Conservation (phyloP, 768 basidiomycete species). For the Leccinum olivaceopallidum region DNA sequence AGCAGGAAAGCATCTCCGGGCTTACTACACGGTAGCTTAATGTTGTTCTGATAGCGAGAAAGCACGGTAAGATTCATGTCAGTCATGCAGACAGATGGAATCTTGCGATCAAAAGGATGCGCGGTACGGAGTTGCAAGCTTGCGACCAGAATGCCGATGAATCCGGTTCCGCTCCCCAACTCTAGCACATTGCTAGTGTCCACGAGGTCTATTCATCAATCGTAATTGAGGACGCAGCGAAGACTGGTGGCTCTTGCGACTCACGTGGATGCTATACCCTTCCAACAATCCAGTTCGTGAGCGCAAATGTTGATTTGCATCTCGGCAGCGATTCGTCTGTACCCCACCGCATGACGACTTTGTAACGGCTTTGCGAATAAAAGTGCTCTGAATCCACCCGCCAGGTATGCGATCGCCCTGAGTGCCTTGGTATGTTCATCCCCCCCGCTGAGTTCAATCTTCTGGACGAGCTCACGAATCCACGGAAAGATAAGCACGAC, state of each 20-base stretch:
- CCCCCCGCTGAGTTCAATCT: neutral
- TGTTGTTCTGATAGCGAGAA: constrained; percentile 56
- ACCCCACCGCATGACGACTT: neutral
- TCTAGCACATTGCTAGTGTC: constrained; percentile 56
- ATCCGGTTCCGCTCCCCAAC: constrained; percentile 76
- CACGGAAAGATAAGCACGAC: constrained; percentile 14
- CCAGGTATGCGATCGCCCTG: constrained; percentile 7
- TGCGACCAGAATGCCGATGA: constrained; percentile 64
- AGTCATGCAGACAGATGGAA: constrained; percentile 49
- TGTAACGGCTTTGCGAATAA: constrained; percentile 10
- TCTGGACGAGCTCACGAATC: constrained; percentile 7
- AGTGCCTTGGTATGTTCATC: neutral
- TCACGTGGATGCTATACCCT: constrained; percentile 49
- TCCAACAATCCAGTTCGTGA: neutral
- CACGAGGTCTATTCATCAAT: constrained; percentile 8
- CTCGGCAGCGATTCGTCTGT: constrained; percentile 23
- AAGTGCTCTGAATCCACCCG: constrained; percentile 10
- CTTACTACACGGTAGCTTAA: constrained; percentile 70
- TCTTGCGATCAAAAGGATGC: neutral
- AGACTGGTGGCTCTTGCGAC: constrained; percentile 1
- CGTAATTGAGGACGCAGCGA: neutral
- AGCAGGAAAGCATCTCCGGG: neutral
- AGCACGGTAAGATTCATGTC: constrained; percentile 69
- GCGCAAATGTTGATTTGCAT: neutral
- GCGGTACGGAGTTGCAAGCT: constrained; percentile 46